Conservation (phyloP, 352 stramenopile genomes). For the Phytophthora constricta region DNA sequence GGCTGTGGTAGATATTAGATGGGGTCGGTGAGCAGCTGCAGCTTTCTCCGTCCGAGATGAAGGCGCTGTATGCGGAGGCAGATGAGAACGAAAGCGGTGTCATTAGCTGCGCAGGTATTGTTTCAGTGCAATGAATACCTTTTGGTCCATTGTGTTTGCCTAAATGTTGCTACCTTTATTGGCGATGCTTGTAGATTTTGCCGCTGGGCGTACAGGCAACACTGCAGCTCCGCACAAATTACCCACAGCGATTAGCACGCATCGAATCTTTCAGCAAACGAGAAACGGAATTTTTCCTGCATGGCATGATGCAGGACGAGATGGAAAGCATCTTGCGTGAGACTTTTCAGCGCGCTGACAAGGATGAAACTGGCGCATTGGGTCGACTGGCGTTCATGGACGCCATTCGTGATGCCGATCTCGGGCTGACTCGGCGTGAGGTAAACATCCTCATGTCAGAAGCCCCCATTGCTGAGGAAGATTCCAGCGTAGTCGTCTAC, state of each 20-base stretch:
- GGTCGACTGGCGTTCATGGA: conserved; percentile 69
- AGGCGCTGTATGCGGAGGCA: conserved; percentile 65
- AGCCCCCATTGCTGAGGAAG: conserved; percentile 37
- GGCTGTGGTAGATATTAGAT: conserved; percentile 32
- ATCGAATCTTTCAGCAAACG: conserved; percentile 52
- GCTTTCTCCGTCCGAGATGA: conserved; percentile 61
- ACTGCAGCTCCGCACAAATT: conserved; percentile 52
- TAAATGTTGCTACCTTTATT: neutral
- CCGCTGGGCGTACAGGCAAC: conserved; percentile 56
- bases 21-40: conserved; percentile 60
- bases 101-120: conserved; percentile 51
- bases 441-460: conserved; percentile 85
- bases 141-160: too few relatives aligned
- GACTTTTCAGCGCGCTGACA: conserved; percentile 74
- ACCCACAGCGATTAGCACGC: conserved; percentile 52
- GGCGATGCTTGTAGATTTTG: conserved; percentile 40
- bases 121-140: too few relatives aligned
- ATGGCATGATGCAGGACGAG: conserved; percentile 85
- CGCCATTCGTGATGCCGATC: conserved; percentile 67
- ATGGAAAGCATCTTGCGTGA: conserved; percentile 81
- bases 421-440: conserved; percentile 71
- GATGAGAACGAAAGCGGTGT: conserved; percentile 68
- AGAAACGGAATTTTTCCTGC: conserved; percentile 61
- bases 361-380: conserved; percentile 57
- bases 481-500: conserved; percentile 47